Base-by-base conservation (phyloP, 768 basidiomycete genomes). In the Suillus americanus region DNA sequence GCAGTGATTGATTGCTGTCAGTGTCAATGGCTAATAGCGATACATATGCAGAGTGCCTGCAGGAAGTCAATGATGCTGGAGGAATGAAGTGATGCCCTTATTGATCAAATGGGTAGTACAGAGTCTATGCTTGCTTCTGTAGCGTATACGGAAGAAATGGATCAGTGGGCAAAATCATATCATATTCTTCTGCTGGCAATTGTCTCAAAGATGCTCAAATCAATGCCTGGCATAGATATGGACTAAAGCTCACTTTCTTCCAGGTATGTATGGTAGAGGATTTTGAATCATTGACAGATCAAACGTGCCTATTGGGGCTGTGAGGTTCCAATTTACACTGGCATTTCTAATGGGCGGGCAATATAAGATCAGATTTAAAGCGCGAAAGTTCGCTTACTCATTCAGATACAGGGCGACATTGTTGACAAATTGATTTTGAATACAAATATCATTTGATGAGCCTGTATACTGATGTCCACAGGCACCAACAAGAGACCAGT, bases 21-120 rank as follows among this genome's bases (percentile, higher is more conserved):
- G 62, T 51, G n/a, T 63, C 62, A 25, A 63, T 63, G 51, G 62
- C 62, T n/a, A 56, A 30, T 16, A 63, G 51, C 10, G 62, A 63
- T 25, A 41, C 14, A n/a, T 38, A 63, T 16, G 62, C 55, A 10
- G 35, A 41, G 62, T 55, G 20, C n/a, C 62, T 63, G 45, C 45
- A 30, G 41, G 12, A 5, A 41, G 23, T 28, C 30, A 56, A 56
- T 37, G 14, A 54, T 16, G 3, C 30, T 12, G 8, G 50, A 41
- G n/a, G n/a, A 56, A 37, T 23, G 30, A 18, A 30, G 33, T 16
- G 28, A 38, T 9, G 38, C 25, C 13, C 35, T 63, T 28, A 63
- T 53, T 56, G 33, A 41, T 63, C 62, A 45, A 63, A 63, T 9
- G 62, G 62, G 23, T 63, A 63, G 23, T 55, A 63, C 16, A 63